These are phyloP conservation scores for Sporothrix brunneoviolacea DNA, from an alignment of 2,329 filamentous ascomycete species.

Conservation along the genomic window DNA sequence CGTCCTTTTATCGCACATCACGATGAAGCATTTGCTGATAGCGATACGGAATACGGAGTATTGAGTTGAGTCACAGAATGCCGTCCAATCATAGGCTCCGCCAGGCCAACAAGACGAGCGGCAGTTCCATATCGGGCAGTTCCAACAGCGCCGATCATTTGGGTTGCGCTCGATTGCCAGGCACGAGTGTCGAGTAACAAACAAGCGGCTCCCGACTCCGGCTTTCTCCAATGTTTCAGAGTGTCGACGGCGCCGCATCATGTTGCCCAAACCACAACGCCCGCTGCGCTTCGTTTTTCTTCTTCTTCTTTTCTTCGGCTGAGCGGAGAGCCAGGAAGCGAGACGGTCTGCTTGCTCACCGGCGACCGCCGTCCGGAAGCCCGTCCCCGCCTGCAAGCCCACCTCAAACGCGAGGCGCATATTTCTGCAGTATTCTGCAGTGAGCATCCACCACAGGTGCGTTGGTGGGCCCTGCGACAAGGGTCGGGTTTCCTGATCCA, in stretches of 20 bases:
- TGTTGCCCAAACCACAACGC: too few relatives aligned
- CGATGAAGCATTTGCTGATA: too few relatives aligned
- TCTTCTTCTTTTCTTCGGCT: too few relatives aligned
- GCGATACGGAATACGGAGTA: too few relatives aligned
- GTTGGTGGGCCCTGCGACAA: neutral
- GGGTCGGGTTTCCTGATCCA: neutral
- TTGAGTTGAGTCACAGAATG: neutral
- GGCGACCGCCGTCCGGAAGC: constrained; percentile 2
- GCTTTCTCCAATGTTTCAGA: too few relatives aligned
- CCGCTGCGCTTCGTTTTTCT: too few relatives aligned
- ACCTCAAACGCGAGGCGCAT: too few relatives aligned
- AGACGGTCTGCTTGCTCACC: neutral
- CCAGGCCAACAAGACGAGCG: neutral
- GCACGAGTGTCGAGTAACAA: neutral
- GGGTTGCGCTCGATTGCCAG: neutral
- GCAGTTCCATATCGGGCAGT: neutral
- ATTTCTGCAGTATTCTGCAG: too few relatives aligned
- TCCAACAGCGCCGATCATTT: neutral
- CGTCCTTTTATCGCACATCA: neutral
- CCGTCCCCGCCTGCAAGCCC: neutral
- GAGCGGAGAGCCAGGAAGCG: neutral
- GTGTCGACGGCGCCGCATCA: too few relatives aligned
- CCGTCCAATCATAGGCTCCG: neutral
- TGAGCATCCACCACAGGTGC: neutral
- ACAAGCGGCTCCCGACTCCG: too few relatives aligned